Percentiles rank a stretch among this genome's conserved stretches.
Conservation (phyloP, 371 early-diverging fungal species). For the Sporodiniella umbellata region DNA sequence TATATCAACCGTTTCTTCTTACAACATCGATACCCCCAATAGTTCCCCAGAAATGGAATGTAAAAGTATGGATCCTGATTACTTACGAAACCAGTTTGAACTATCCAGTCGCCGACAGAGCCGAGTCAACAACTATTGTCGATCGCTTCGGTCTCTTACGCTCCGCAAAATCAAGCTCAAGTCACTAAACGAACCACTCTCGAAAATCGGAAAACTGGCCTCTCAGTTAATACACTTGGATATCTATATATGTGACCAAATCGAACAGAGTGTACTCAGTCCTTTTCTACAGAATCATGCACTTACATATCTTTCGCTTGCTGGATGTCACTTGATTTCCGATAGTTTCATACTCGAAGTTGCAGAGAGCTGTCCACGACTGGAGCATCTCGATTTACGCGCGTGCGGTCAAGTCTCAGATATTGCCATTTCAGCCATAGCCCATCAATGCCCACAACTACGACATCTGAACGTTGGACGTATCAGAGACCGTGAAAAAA, state of each 20-base stretch:
- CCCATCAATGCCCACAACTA: conserved; percentile 43
- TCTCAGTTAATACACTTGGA: conserved; percentile 27
- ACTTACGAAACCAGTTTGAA: neutral
- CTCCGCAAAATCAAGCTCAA: conserved; percentile 34
- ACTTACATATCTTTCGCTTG: conserved; percentile 46
- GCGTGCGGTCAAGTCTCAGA: conserved; percentile 58
- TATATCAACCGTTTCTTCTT: conserved; percentile 13
- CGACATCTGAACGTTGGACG: conserved; percentile 57
- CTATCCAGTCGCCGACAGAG: neutral
- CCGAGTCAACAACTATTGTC: conserved; percentile 15
- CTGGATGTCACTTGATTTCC: conserved; percentile 54
- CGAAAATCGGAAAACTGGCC: conserved; percentile 23
- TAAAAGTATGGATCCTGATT: neutral
- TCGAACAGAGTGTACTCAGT: conserved; percentile 19
- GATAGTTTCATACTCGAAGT: conserved; percentile 42
- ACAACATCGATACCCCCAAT: conserved; percentile 8
- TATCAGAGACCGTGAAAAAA: conserved; percentile 46
- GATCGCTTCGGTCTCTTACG: conserved; percentile 12
- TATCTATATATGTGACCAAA: conserved; percentile 39
- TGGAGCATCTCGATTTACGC: conserved; percentile 53
- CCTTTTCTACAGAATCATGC: conserved; percentile 23
- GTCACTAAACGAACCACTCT: conserved; percentile 25
- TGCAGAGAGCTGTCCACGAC: conserved; percentile 37
- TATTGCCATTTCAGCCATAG: conserved; percentile 43
- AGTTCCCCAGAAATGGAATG: neutral